phyloP scores from a whole-genome alignment of 495 filamentous ascomycete genomes.

The Lepidopterella palustris region DNA sequence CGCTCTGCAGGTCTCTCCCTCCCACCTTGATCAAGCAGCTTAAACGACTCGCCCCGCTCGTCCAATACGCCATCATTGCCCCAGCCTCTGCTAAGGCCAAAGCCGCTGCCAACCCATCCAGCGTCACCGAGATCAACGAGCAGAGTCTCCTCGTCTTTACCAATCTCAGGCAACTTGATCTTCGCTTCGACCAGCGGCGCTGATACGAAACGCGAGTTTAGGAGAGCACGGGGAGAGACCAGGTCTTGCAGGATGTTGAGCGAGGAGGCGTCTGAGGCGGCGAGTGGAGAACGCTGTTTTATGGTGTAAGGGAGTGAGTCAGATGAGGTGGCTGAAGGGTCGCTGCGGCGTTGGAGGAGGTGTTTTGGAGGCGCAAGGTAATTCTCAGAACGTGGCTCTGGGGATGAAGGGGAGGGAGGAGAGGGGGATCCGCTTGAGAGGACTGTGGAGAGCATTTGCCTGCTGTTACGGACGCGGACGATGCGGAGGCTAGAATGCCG shows the following conservation, averaged over 20 bases:
- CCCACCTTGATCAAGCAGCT: not conserved
- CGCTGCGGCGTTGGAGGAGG: conserved; percentile 2
- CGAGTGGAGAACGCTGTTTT: not conserved
- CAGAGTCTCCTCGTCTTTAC: conserved; percentile 17
- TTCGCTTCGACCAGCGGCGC: conserved; percentile 26
- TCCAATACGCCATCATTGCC: conserved; percentile 3
- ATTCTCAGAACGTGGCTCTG: too few species aligned
- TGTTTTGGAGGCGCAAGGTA: not conserved
- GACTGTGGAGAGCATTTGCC: conserved; percentile 27
- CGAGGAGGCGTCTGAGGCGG: conserved; percentile 20
- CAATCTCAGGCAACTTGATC: conserved; percentile 23
- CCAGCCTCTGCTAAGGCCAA: conserved; percentile 16
- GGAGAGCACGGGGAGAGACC: conserved; percentile 24
- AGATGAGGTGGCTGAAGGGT: not conserved
- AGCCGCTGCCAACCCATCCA: conserved; percentile 12
- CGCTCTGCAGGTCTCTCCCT: conserved; percentile 10
- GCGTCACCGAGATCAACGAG: conserved; percentile 5
- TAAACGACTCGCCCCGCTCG: not conserved
- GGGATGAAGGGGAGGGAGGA: not conserved
- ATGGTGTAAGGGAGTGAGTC: not conserved
- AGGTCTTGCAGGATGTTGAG: conserved; percentile 30
- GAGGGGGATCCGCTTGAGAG: conserved; percentile 22
- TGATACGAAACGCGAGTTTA: conserved; percentile 27
- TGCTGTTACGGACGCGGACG: conserved; percentile 15
- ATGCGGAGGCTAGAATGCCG: conserved; percentile 1